A percentile compares a stretch with the other conserved stretches of the same genome.
phyloP scores from a whole-genome alignment of 129 eudicot species.

The Glebionis coronaria region DNA sequence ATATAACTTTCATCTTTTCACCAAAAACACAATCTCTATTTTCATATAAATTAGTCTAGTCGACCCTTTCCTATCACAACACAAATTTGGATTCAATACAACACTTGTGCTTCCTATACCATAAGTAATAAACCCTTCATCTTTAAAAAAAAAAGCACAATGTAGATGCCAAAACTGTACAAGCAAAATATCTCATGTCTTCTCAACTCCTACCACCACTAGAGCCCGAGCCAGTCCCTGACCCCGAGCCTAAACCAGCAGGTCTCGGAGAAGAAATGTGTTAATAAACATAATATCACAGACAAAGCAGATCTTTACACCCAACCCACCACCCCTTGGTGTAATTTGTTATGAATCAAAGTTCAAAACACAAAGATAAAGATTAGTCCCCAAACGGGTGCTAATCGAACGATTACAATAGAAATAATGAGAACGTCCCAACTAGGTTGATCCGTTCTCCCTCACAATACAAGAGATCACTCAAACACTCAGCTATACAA shows the following conservation, averaged over 20 bases:
- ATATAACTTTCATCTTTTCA: no score
- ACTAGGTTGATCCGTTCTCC: no score
- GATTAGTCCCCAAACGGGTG: no score
- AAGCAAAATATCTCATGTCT: background rate
- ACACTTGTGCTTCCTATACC: constrained; percentile 7
- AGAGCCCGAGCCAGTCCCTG: background rate
- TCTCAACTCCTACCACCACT: constrained; percentile 19
- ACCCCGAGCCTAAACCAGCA: background rate
- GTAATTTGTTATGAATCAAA: no score
- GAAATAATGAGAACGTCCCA: no score
- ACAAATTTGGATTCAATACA: constrained; percentile 14
- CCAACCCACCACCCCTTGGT: no score
- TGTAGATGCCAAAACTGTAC: constrained; percentile 26
- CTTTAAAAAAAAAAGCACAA: constrained; percentile 14
- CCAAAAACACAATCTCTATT: background rate
- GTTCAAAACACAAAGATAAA: no score
- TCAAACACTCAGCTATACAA: no score
- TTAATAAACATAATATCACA: no score
- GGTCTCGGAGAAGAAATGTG: constrained; percentile 21
- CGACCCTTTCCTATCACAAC: background rate
- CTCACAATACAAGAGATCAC: no score
- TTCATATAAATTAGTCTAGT: constrained; percentile 5
- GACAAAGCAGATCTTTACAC: no score
- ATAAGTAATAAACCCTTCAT: constrained; percentile 5
- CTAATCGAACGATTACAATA: no score